Conservation (phyloP, 2,329 filamentous ascomycete genomes). For the Exophiala viscosa region DNA sequence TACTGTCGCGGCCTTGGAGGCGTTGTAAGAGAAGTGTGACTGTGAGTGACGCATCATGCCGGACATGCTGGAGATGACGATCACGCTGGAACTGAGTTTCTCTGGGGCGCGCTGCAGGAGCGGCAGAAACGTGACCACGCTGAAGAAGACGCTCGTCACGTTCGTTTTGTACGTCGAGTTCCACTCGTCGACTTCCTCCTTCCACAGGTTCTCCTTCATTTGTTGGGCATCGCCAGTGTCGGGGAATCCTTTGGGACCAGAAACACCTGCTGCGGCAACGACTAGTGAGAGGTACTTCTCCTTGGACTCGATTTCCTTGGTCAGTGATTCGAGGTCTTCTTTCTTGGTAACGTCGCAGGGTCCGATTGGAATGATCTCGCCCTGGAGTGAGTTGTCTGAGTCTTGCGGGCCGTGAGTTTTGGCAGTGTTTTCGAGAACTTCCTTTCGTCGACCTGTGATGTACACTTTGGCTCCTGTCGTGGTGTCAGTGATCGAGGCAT, state of each 20-base stretch:
- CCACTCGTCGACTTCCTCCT: conserved; percentile 66
- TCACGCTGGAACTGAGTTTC: conserved; percentile 38
- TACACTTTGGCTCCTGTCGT: conserved; percentile 32
- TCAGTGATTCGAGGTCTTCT: conserved; percentile 54
- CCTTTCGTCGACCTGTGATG: conserved; percentile 31
- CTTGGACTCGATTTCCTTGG: conserved; percentile 54
- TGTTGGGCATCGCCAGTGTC: conserved; percentile 50
- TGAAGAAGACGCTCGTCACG: conserved; percentile 69
- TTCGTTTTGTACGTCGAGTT: conserved; percentile 65
- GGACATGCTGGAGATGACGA: conserved; percentile 68
- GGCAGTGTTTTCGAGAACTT: conserved; percentile 36
- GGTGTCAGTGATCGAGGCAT: background rate
- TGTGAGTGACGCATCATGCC: conserved; percentile 68
- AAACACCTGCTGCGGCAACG: conserved; percentile 62
- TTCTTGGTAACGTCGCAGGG: conserved; percentile 62
- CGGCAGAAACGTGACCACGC: conserved; percentile 63
- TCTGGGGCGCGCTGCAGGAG: conserved; percentile 60
- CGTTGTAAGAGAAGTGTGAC: conserved; percentile 69
- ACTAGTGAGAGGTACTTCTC: conserved; percentile 65
- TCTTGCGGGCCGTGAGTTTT: conserved; percentile 38
- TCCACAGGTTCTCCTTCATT: conserved; percentile 58
- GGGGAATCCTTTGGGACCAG: conserved; percentile 59
- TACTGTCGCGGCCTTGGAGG: conserved; percentile 64
- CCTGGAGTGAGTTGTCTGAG: conserved; percentile 32
- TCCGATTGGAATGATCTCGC: conserved; percentile 53